phyloP scores from a whole-genome alignment of 2,329 filamentous ascomycete genomes.

The Ophiostoma populinum region DNA sequence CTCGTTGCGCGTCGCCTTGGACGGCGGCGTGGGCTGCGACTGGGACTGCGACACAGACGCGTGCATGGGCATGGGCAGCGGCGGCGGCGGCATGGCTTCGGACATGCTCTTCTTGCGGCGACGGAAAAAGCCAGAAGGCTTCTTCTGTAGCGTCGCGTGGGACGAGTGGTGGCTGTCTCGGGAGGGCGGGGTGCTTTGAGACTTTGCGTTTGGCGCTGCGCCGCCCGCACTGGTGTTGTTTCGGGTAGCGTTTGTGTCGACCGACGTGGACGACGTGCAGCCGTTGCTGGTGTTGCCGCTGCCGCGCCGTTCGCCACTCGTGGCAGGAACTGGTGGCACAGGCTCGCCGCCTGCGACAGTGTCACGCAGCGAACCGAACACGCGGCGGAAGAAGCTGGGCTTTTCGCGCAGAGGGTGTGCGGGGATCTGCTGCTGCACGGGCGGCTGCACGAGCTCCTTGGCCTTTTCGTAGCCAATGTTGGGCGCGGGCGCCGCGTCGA shows the following conservation, averaged over 20 bases:
- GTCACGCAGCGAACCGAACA: constrained; percentile 63
- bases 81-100: constrained; percentile 42
- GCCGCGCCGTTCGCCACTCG: too few relatives aligned
- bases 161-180: constrained; percentile 31
- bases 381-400: constrained; percentile 80
- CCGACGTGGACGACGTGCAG: constrained; percentile 20
- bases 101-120: constrained; percentile 78
- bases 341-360: constrained; percentile 12
- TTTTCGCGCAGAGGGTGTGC: constrained; percentile 29
- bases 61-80: constrained; percentile 27
- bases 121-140: constrained; percentile 86
- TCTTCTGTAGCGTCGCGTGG: constrained; percentile 54
- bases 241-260: constrained; percentile 18
- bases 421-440: constrained; percentile 8
- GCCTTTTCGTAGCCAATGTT: constrained; percentile 41
- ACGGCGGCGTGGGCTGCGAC: constrained; percentile 13
- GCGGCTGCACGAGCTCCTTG: constrained; percentile 30
- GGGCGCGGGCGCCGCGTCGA: constrained; percentile 39
- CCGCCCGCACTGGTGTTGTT: constrained; percentile 26
- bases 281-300: constrained; percentile 9
- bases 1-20: constrained; percentile 19
- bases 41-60: background rate
- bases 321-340: constrained; percentile 10
- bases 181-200: constrained; percentile 29
- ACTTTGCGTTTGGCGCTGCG: too few relatives aligned